Conservation (phyloP, 352 stramenopile genomes). For the Halophytophthora polymorphica region DNA sequence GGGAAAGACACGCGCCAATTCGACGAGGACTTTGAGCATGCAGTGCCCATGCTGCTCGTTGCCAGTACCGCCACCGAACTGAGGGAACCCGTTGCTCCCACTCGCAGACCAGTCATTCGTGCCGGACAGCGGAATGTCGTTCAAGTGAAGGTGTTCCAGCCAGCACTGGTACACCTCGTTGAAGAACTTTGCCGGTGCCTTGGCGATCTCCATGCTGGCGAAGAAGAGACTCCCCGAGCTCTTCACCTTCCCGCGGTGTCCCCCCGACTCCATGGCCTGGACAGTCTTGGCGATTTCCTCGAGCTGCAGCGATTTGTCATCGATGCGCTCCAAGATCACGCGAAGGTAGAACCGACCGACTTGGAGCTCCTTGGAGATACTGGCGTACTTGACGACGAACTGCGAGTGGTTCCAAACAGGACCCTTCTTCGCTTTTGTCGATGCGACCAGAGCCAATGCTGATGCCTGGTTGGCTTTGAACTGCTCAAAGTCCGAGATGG, state of each 20-base stretch:
- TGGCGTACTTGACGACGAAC: constrained; percentile 64
- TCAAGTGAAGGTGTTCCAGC: constrained; percentile 68
- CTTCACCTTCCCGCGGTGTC: constrained; percentile 41
- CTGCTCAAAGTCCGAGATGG: constrained; percentile 48
- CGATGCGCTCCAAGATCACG: constrained; percentile 64
- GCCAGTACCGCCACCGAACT: constrained; percentile 17
- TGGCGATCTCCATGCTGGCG: constrained; percentile 64
- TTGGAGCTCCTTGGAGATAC: constrained; percentile 57
- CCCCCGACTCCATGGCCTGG: constrained; percentile 34
- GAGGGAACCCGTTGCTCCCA: constrained; percentile 24
- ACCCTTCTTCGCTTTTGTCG: constrained; percentile 19
- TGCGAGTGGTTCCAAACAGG: constrained; percentile 69
- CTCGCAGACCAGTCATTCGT: constrained; percentile 33
- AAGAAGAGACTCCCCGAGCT: constrained; percentile 53
- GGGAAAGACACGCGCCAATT: constrained; percentile 57
- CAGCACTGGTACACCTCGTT: constrained; percentile 81
- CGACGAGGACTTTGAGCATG: constrained; percentile 71
- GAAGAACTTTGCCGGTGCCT: constrained; percentile 60
- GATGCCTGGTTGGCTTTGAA: constrained; percentile 34
- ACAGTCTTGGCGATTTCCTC: constrained; percentile 45
- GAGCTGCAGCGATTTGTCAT: constrained; percentile 65
- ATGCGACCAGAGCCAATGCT: constrained; percentile 18
- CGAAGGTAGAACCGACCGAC: constrained; percentile 69
- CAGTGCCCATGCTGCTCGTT: constrained; percentile 50
- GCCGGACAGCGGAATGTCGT: constrained; percentile 30